These are phyloP conservation scores for Bonia amplexicaulis DNA, from an alignment of 176 grass and related monocot genomes.

Conservation along the genomic window DNA sequence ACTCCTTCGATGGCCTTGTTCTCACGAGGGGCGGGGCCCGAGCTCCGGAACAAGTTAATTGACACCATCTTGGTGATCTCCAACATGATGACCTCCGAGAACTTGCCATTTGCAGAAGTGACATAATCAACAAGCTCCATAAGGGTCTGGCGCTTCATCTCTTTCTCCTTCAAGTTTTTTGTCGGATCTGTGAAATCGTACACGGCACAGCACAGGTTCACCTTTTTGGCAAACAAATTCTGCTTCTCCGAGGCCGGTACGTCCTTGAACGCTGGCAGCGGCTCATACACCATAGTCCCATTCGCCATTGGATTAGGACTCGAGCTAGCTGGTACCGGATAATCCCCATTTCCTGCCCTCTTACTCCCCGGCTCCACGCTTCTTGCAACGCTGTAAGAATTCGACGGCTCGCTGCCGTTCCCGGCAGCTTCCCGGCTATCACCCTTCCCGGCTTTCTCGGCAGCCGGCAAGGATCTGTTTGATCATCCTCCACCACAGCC, in stretches of 20 bases:
- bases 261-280: slow-evolving; percentile 78
- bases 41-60: slow-evolving; percentile 75
- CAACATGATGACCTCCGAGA: slow-evolving; percentile 60
- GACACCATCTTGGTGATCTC: slow-evolving; percentile 83
- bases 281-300: slow-evolving; percentile 55
- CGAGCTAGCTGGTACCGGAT: slow-evolving; percentile 32
- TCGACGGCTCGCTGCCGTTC: slow-evolving; percentile 46
- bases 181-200: slow-evolving; percentile 73
- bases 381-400: slow-evolving; percentile 54
- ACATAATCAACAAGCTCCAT: slow-evolving; percentile 89
- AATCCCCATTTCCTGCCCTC: slow-evolving; percentile 48
- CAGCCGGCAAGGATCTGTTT: slow-evolving; percentile 84
- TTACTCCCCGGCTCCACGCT: slow-evolving; percentile 52
- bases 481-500: slow-evolving; percentile 54
- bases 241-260: slow-evolving; percentile 78
- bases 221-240: slow-evolving; percentile 70
- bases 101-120: slow-evolving; percentile 65
- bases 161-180: slow-evolving; percentile 84
- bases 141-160: slow-evolving; percentile 75
- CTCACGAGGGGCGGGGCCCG: slow-evolving; percentile 59
- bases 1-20: slow-evolving; percentile 73
- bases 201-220: slow-evolving; percentile 64
- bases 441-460: slow-evolving; percentile 71
- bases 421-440: slow-evolving; percentile 57
- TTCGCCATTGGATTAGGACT: slow-evolving; percentile 33